phyloP scores from a whole-genome alignment of 257 asterid genomes.

The Fraxinus quadrangulata region DNA sequence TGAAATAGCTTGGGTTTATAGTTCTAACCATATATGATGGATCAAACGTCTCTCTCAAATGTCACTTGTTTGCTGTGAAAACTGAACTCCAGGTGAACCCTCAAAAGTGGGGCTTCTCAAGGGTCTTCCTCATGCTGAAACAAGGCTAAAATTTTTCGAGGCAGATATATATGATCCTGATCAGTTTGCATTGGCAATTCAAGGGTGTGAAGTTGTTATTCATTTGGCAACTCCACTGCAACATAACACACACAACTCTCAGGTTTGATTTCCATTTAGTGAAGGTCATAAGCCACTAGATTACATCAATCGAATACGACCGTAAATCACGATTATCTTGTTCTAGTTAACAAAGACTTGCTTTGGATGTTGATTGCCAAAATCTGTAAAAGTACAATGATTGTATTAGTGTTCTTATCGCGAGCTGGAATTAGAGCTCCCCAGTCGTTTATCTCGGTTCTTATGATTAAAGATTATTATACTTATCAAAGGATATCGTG shows the following conservation, averaged over 20 bases:
- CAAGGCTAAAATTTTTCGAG: conserved; percentile 51
- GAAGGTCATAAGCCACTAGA: neutral
- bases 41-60: neutral
- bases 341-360: neutral
- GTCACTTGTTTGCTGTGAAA: neutral
- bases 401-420: too few relatives aligned
- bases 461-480: too few relatives aligned
- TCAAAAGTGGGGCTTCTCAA: conserved; percentile 57
- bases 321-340: neutral
- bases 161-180: conserved; percentile 62
- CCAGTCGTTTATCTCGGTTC: too few relatives aligned
- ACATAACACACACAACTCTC: conserved; percentile 28
- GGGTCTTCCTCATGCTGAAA: conserved; percentile 39
- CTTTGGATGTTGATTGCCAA: neutral
- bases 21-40: neutral
- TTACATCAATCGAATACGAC: neutral
- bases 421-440: too few relatives aligned
- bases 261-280: conserved; percentile 25
- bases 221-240: conserved; percentile 71
- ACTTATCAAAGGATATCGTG: too few relatives aligned
- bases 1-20: neutral
- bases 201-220: conserved; percentile 57
- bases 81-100: conserved; percentile 46
- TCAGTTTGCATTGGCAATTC: conserved; percentile 49
- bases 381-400: too few relatives aligned